These are phyloP conservation scores for Pulveroboletus sp. DNA, from an alignment of 768 basidiomycete species.

Conservation along the genomic window DNA sequence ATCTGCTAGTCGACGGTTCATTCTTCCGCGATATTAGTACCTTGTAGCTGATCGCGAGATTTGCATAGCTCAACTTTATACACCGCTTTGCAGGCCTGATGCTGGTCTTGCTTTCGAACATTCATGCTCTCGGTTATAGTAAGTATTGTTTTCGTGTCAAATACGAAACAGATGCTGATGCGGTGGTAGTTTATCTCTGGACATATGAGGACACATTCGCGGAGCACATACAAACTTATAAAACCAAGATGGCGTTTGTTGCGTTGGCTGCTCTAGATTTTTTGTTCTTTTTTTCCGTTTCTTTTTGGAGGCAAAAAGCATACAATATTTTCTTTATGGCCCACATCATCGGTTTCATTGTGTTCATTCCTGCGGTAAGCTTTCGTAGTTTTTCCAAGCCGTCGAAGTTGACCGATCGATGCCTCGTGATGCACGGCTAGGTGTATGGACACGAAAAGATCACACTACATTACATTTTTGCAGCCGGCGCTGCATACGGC, in stretches of 20 bases:
- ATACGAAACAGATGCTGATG: not conserved
- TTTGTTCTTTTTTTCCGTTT: conserved; percentile 38
- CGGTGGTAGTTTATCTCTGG: conserved; percentile 27
- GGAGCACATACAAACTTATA: conserved; percentile 4
- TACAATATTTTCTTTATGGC: conserved; percentile 43
- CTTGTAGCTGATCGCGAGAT: not conserved
- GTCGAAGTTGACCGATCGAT: conserved; percentile 12
- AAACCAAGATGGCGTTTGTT: conserved; percentile 30
- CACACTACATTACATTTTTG: conserved; percentile 40
- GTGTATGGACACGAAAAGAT: conserved; percentile 21
- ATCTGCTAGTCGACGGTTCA: not conserved
- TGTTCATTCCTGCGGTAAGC: conserved; percentile 38
- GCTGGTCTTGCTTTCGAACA: conserved; percentile 37
- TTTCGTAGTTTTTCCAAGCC: not conserved
- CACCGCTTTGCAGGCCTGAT: conserved; percentile 51
- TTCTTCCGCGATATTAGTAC: not conserved
- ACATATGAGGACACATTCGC: conserved; percentile 20
- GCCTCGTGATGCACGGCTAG: conserved; percentile 11
- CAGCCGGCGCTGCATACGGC: conserved; percentile 38
- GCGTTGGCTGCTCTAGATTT: conserved; percentile 35
- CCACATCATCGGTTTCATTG: conserved; percentile 42
- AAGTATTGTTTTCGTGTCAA: conserved; percentile 4
- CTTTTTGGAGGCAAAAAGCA: conserved; percentile 38
- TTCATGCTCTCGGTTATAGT: conserved; percentile 43
- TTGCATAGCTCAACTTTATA: conserved; percentile 45